phyloP scores from a whole-genome alignment of 2,329 filamentous ascomycete species.

The Curvularia eragrostidis region DNA sequence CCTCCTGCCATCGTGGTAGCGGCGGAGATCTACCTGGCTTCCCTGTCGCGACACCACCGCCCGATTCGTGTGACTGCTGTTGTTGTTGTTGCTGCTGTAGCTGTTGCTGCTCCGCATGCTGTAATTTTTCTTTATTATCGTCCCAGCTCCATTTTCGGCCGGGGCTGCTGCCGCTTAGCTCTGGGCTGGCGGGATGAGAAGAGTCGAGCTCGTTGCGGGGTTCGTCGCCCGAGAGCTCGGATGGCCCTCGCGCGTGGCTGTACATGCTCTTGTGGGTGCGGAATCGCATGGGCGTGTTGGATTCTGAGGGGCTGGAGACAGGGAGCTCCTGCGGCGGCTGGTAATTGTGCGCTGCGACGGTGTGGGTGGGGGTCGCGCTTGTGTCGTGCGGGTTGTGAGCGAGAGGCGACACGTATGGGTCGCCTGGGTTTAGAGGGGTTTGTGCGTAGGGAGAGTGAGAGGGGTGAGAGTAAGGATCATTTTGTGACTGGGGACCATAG shows the following conservation, averaged over 20 bases:
- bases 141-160: not conserved
- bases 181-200: not conserved
- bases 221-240: constrained; percentile 9
- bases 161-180: not conserved
- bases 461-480: constrained; percentile 2
- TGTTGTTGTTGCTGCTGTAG: not conserved
- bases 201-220: not conserved
- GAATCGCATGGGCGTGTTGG: not conserved
- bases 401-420: not conserved
- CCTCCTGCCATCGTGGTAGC: not conserved
- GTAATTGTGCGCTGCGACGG: not conserved
- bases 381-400: not conserved
- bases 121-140: not conserved
- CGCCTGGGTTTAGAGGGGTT: not conserved
- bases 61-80: not conserved
- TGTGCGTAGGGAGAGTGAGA: too few relatives aligned
- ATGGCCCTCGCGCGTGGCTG: constrained; percentile 2
- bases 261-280: constrained; percentile 10
- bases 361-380: not conserved
- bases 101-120: not conserved
- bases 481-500: not conserved
- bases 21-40: not conserved
- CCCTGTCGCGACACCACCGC: not conserved
- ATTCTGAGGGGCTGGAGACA: not conserved
- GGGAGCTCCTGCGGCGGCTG: constrained; percentile 21